Evolutionary conservation across 192 early-diverging fungal species (phyloP), one percentile per base, ranked within the genome.

Genomic region (Coemansia sp.): DNA sequence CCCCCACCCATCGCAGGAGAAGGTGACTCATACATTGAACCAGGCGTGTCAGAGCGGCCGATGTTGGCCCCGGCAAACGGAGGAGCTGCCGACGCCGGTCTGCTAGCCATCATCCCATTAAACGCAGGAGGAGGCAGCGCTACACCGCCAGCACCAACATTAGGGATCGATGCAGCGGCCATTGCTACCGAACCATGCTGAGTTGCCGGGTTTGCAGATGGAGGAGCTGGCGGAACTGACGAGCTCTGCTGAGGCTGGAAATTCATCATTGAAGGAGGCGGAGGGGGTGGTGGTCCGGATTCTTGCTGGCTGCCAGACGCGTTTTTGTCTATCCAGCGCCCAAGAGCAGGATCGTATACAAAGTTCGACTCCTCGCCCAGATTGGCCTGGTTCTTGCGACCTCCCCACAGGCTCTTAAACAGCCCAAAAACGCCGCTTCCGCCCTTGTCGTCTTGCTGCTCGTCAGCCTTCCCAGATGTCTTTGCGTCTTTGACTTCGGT

Each of bases 291-390:
- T 12, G 73, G 72, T 16, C 51, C 73, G 10, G 60, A 32, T 30
- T 64, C 61, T 33, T 72, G 67, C 62, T 80, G 69, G 30, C 50
- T 63, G 12, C 48, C 60, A 17, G 79, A 49, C 5, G 80, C 72
- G 51, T 71, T 82, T 66, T 73, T 76, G 56, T 76, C 72, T 17
- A 99, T 91, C 94, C 95, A 99, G 60, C 89, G 83, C 61, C 94
- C 88, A 64, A 87, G 86, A 28, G 88, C 89, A 28, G 89, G 84
- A 75, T 99, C 97, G 76, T 90, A 99, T 66, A 89, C 91, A 72
- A 95, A 93, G 4, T 88, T 77, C 34, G 79, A 92, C 54, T 91
- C 88, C 63, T 94, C 89, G 8, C 94, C 94, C 56, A 97, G 67
- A 71, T 99, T 93, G 2, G 94, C 97, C 69, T 91, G 90, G 51